These are phyloP conservation scores for Canariomyces notabilis DNA, from an alignment of 2,329 filamentous ascomycete species.

Conservation along the genomic window DNA sequence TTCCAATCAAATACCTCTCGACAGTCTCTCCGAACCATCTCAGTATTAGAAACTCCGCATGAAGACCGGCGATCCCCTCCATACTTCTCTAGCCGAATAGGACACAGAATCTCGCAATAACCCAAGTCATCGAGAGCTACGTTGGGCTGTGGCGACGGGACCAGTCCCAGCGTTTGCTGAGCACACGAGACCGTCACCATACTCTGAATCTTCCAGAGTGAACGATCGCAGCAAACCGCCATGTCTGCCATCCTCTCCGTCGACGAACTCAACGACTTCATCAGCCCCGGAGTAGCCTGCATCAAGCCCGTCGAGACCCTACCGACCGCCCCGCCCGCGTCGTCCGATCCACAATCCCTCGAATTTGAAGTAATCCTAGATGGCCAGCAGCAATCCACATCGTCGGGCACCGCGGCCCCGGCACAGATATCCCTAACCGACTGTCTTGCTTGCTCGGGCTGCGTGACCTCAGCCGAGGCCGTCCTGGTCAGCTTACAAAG, in stretches of 20 bases:
- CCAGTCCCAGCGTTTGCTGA: no score
- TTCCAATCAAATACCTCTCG: constrained; percentile 1
- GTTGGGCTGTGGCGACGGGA: no score
- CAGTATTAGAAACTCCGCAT: background rate
- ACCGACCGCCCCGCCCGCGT: constrained; percentile 47
- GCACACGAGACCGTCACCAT: background rate
- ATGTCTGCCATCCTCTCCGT: constrained; percentile 98
- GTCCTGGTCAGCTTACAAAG: constrained; percentile 94
- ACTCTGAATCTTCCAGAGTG: background rate
- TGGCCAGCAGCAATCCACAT: constrained; percentile 59
- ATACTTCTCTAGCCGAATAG: no score
- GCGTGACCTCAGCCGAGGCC: constrained; percentile 94
- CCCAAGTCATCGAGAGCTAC: no score
- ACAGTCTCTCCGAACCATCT: background rate
- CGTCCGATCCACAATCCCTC: constrained; percentile 29
- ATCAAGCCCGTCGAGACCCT: constrained; percentile 97
- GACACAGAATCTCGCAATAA: no score
- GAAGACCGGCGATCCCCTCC: background rate
- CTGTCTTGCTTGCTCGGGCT: constrained; percentile 94
- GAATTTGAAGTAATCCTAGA: constrained; percentile 90
- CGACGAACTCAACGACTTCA: constrained; percentile 98
- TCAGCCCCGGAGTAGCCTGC: constrained; percentile 92
- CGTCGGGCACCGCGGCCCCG: constrained; percentile 53
- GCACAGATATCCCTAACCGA: constrained; percentile 95
- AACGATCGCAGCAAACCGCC: constrained; percentile 27